Evolutionary conservation across 2,329 filamentous ascomycete genomes (phyloP), one percentile per base, ranked within the genome.

Genomic region (Paraphoma chrysanthemicola): DNA sequence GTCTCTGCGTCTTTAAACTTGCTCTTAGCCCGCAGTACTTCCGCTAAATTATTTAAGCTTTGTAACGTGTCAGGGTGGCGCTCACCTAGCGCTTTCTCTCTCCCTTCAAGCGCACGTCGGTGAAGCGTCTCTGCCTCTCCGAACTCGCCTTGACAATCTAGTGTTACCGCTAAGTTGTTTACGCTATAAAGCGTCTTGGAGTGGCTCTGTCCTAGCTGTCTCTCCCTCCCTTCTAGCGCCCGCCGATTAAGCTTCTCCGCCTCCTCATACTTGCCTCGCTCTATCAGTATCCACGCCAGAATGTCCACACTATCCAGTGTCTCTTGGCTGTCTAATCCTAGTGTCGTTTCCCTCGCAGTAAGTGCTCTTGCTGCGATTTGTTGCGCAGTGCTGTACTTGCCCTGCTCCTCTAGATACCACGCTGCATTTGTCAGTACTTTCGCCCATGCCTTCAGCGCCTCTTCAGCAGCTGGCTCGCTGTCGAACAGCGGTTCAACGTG

Each of bases 401-500:
- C 56, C 51, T 33, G 44, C 33, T 29, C 51, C 43, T n/a, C 51
- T 28, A 62, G 17, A 48, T 60, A 63, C 51, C 45, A 49, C 7
- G 42, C 52, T 18, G 53, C 56, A n/a, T 59, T 58, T 16, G 51
- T 56, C 7, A 63, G 45, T 18, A 59, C 17, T 39, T 59, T 42
- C 17, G 56, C 56, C 58, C 60, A 67, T 53, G 47, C 39, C 38
- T 48, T 51, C 30, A 48, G 30, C 14, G 41, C 14, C 31, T 51
- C 41, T 16, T 56, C 41, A 45, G 45, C 16, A 51, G 10, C 30
- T 31, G 56, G 57, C 36, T 59, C 29, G 11, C 3, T 53, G 16
- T 59, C 11, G 29, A 38, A 60, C 4, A 63, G 48, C 18, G 36
- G 18, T 44, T 64, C 57, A 16, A 53, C 49, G 41, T 66, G 63